Percentiles rank a stretch among this genome's conserved stretches.
Conservation (phyloP, 306 rosid species). For the Lathyrus sativus region DNA sequence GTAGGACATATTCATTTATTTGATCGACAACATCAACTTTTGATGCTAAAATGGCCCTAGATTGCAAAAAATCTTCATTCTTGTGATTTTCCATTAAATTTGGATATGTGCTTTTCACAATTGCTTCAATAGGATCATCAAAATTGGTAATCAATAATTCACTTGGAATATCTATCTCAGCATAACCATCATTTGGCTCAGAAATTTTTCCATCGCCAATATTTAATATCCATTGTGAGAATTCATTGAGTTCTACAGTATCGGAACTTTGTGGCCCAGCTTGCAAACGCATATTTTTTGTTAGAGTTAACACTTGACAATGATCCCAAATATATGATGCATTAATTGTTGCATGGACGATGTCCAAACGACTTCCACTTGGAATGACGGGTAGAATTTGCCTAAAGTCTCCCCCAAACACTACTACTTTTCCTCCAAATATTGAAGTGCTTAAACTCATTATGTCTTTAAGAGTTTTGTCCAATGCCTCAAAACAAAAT, state of each 20-base stretch:
- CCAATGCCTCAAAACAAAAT: conserved; percentile 23
- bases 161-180: conserved; percentile 21
- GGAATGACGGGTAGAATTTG: conserved; percentile 18
- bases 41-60: conserved; percentile 17
- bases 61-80: not conserved
- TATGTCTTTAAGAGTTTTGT: conserved; percentile 19
- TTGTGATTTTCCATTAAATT: not conserved
- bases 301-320: conserved; percentile 13
- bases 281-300: conserved; percentile 23
- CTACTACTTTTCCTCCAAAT: conserved; percentile 21
- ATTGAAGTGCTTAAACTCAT: conserved; percentile 9
- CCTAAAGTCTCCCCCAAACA: conserved; percentile 25
- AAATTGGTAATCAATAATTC: conserved; percentile 9
- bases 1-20: conserved; percentile 6
- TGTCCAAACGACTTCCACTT: conserved; percentile 20
- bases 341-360: conserved; percentile 11
- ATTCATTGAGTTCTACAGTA: not conserved
- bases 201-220: conserved; percentile 14
- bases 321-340: conserved; percentile 18
- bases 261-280: not conserved
- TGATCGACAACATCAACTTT: conserved; percentile 6
- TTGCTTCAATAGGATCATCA: conserved; percentile 5
- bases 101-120: conserved; percentile 23
- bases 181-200: conserved; percentile 31
- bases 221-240: conserved; percentile 14